Evolutionary conservation across 1,284 basidiomycete species (phyloP).

Genomic region (Cutaneotrichosporon cutaneum): DNA sequence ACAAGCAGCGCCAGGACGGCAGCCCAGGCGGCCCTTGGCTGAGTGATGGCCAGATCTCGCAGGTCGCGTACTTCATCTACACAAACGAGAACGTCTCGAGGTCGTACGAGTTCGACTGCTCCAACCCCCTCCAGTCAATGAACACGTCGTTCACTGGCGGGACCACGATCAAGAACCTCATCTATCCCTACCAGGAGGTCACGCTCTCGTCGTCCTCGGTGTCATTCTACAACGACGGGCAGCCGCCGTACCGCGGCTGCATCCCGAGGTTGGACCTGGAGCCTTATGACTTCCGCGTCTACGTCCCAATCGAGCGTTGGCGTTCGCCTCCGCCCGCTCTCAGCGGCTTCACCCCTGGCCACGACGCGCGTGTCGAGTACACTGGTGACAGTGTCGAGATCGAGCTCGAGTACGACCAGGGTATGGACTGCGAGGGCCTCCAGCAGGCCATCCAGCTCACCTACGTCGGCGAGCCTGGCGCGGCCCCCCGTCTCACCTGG

Average conservation of each 20-base stretch:
- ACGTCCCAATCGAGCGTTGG: constrained; percentile 71
- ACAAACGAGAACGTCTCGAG: constrained; percentile 75
- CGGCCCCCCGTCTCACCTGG: constrained; percentile 57
- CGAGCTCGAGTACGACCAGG: constrained; percentile 70
- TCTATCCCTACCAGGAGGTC: constrained; percentile 78
- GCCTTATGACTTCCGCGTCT: constrained; percentile 73
- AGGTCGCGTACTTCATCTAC: constrained; percentile 76
- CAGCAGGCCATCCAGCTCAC: constrained; percentile 62
- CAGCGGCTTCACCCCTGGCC: constrained; percentile 76
- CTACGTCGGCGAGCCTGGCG: constrained; percentile 63
- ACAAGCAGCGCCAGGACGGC: constrained; percentile 55
- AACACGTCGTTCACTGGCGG: constrained; percentile 69
- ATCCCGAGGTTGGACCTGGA: constrained; percentile 64
- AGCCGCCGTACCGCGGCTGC: constrained; percentile 71
- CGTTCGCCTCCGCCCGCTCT: constrained; percentile 66
- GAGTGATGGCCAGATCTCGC: constrained; percentile 55
- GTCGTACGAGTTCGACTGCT: constrained; percentile 66
- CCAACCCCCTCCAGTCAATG: constrained; percentile 60
- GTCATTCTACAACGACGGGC: constrained; percentile 64
- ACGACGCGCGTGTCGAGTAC: constrained; percentile 70
- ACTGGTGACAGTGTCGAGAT: constrained; percentile 64
- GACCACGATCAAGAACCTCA: constrained; percentile 66
- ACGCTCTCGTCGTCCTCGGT: constrained; percentile 63
- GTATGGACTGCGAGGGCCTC: constrained; percentile 71
- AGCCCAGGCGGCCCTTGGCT: constrained; percentile 45